Evolutionary conservation across 176 grass and related monocot genomes (phyloP), one percentile per base, ranked within the genome.

Genomic region (Aegilops speltoides): DNA sequence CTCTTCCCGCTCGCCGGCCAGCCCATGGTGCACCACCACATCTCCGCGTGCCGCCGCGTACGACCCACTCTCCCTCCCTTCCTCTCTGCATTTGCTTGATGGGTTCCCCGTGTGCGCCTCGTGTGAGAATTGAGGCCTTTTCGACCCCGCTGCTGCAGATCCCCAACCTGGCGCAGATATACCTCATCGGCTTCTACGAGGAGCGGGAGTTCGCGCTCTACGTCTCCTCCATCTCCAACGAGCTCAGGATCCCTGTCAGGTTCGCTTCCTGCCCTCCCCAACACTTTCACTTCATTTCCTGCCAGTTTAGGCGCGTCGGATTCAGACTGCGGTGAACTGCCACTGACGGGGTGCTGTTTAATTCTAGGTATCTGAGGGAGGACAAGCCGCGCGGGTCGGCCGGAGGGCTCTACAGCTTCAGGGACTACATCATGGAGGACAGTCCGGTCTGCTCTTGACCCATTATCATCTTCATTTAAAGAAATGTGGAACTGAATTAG

Each of bases 11-110:
- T 99, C 82, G 94, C 92, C 43, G 97, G 97, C 52, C 94, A 96
- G 89, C 94, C 94, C 76, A 96, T 99, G 94, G 94, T 99, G 85
- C 97, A 99, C 67, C 94, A 96, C 67, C 97, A 92, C 70, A 99
- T 99, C 70, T 90, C 87, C 66, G 94, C 97, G 4, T 99, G 97
- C 90, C 82, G 85, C 73, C 93, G 89, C 43, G 97, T 96, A 86
- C 4, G 57, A 50, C 20, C 72, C 24, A 8, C 7, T 54, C 73
- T 28, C 23, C 81, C 0, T 37, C 23, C 43, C 12, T 59, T 62
- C 77, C 38, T 61, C 52, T 82, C 3, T 2, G 61, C 15, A 3
- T 64, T 63, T 56, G 23, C 14, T 65, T 64, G 74, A 5, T 25
- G 10, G 46, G 34, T 71, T 45, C 65, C 63, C 40, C 16, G 12